phyloP scores from a whole-genome alignment of 495 filamentous ascomycete genomes.

The Parathielavia hyrcaniae region DNA sequence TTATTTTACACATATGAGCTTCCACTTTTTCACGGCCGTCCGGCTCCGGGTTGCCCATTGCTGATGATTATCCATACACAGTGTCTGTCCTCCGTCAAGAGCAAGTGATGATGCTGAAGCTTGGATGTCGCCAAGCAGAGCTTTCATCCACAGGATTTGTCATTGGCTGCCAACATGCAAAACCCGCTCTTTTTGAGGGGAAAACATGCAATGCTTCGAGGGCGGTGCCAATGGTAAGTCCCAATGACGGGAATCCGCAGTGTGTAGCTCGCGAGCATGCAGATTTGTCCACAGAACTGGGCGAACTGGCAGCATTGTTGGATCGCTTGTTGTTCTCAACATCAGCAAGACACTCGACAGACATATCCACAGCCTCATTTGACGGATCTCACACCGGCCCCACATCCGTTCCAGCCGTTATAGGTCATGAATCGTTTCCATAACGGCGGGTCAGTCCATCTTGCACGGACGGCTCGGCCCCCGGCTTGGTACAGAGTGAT shows the following conservation, averaged over 20 bases:
- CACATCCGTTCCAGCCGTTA: background rate
- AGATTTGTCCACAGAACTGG: background rate
- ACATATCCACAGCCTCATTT: slow-evolving; percentile 19
- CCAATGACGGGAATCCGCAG: background rate
- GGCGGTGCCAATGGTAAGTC: slow-evolving; percentile 6
- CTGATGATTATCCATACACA: background rate
- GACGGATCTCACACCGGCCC: slow-evolving; percentile 10
- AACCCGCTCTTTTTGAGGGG: slow-evolving; percentile 8
- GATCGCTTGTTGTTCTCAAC: slow-evolving; percentile 14
- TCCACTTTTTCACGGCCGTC: slow-evolving; percentile 18
- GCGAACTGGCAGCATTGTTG: background rate
- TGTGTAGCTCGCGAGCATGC: slow-evolving; percentile 7
- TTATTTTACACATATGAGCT: too few relatives aligned
- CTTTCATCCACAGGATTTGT: background rate
- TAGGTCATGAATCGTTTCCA: background rate
- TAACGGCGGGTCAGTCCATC: background rate
- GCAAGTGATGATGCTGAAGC: slow-evolving; percentile 3
- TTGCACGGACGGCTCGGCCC: background rate
- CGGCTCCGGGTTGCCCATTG: slow-evolving; percentile 20
- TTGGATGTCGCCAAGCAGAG: slow-evolving; percentile 20
- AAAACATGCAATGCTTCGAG: background rate
- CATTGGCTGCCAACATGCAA: slow-evolving; percentile 1
- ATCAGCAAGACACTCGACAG: slow-evolving; percentile 3
- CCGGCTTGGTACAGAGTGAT: background rate
- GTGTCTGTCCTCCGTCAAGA: too few relatives aligned